Evolutionary conservation across 129 eudicot genomes (phyloP).

Genomic region (Ambrosia trifida): DNA sequence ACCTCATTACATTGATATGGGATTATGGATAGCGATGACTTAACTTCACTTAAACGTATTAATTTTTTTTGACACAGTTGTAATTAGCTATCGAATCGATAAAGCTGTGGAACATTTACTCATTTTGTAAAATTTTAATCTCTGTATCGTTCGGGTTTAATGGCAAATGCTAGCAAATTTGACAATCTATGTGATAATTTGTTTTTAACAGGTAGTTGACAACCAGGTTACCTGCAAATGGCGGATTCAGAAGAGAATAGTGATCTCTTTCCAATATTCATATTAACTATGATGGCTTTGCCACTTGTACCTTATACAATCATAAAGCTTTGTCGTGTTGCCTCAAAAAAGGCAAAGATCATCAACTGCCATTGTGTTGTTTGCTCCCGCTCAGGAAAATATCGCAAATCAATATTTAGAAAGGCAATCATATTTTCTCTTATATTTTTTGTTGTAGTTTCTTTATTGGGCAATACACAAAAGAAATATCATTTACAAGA

Average conservation of each 20-base stretch:
- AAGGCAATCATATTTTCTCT: slow-evolving; percentile 42
- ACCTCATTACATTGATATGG: background rate
- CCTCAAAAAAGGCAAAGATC: slow-evolving; percentile 68
- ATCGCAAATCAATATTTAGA: slow-evolving; percentile 65
- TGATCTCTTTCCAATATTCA: slow-evolving; percentile 88
- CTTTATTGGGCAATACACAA: slow-evolving; percentile 4
- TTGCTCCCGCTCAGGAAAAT: slow-evolving; percentile 80
- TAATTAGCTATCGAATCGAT: background rate
- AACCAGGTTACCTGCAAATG: slow-evolving; percentile 39
- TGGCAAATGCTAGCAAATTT: slow-evolving; percentile 2
- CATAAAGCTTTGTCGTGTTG: slow-evolving; percentile 72
- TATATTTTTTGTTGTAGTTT: background rate
- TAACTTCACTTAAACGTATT: background rate
- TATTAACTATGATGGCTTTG: slow-evolving; percentile 79
- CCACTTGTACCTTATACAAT: slow-evolving; percentile 93
- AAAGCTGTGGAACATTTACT: background rate
- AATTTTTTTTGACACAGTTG: background rate
- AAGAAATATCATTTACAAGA: background rate
- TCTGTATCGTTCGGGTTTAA: background rate
- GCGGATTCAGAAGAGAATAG: slow-evolving; percentile 79
- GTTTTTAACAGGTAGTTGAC: slow-evolving; percentile 40
- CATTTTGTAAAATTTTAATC: slow-evolving; percentile 3
- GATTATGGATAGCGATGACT: background rate
- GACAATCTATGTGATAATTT: background rate
- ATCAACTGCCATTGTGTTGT: slow-evolving; percentile 76